phyloP scores from a whole-genome alignment of 306 rosid species.

The Rosa rugosa region DNA sequence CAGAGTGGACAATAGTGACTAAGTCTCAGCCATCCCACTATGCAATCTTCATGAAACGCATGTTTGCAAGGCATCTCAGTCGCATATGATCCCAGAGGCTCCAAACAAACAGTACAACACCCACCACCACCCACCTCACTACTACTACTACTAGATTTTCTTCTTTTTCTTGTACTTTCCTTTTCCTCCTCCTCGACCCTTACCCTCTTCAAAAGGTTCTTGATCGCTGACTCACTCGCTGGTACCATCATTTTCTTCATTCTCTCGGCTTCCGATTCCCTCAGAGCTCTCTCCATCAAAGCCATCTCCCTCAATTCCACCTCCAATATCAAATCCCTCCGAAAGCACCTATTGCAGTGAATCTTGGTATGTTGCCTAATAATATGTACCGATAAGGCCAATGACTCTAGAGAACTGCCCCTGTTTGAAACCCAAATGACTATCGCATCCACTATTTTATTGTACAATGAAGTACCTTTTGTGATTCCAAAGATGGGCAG shows the following conservation, averaged over 20 bases:
- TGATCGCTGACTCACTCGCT: conserved; percentile 4
- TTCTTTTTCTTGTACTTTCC: neutral
- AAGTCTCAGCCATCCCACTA: neutral
- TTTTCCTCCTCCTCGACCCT: neutral
- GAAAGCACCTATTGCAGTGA: neutral
- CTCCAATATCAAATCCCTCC: too few species aligned
- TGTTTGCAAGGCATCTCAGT: conserved; percentile 2
- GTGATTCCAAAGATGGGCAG: neutral
- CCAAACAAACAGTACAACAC: neutral
- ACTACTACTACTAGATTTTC: neutral
- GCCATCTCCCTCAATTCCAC: neutral
- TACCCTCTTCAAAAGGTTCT: neutral
- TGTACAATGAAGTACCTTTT: neutral
- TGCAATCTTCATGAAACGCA: conserved; percentile 1
- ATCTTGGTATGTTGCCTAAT: neutral
- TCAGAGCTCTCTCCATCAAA: neutral
- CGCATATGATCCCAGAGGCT: neutral
- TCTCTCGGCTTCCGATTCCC: neutral
- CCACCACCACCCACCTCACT: neutral
- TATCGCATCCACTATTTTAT: neutral
- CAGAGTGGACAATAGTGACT: neutral
- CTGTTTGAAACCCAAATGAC: neutral
- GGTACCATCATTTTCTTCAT: neutral
- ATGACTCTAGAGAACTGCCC: neutral
- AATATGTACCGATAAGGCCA: neutral